phyloP scores from a whole-genome alignment of 192 early-diverging fungal species.

The Backusella circina region DNA sequence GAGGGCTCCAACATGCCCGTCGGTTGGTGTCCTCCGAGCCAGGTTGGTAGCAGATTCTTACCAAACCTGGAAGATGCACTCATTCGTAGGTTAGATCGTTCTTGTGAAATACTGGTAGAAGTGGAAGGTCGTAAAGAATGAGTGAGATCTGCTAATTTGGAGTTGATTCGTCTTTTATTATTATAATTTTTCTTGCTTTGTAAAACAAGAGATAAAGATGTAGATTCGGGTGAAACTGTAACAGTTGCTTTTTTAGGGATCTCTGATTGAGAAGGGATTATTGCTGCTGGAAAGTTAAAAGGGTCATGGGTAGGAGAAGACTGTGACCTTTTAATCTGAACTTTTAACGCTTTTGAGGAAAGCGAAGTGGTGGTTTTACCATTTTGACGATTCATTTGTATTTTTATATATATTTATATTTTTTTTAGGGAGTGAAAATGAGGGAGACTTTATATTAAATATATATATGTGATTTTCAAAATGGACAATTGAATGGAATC shows the following conservation, averaged over 20 bases:
- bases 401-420: neutral
- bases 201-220: neutral
- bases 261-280: neutral
- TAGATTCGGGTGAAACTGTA: neutral
- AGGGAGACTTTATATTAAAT: neutral
- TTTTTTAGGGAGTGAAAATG: neutral
- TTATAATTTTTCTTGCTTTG: neutral
- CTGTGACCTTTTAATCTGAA: slow-evolving; percentile 5
- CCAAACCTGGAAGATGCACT: slow-evolving; percentile 25
- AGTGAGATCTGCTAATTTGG: neutral
- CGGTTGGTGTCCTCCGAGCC: slow-evolving; percentile 15
- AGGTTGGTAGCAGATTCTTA: slow-evolving; percentile 21
- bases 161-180: neutral
- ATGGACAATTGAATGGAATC: neutral
- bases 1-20: neutral
- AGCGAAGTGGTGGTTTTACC: neutral
- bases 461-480: neutral
- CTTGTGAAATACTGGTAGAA: neutral
- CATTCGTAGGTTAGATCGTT: slow-evolving; percentile 5
- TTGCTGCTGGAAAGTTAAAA: neutral
- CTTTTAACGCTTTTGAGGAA: slow-evolving; percentile 7
- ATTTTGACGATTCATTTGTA: neutral
- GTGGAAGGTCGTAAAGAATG: neutral
- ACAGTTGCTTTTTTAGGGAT: slow-evolving; percentile 7
- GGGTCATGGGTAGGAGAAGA: slow-evolving; percentile 15